A percentile compares a stretch with the other conserved stretches of the same genome.
Evolutionary conservation across 768 basidiomycete species (phyloP).

Genomic region (Suillus cothurnatus): DNA sequence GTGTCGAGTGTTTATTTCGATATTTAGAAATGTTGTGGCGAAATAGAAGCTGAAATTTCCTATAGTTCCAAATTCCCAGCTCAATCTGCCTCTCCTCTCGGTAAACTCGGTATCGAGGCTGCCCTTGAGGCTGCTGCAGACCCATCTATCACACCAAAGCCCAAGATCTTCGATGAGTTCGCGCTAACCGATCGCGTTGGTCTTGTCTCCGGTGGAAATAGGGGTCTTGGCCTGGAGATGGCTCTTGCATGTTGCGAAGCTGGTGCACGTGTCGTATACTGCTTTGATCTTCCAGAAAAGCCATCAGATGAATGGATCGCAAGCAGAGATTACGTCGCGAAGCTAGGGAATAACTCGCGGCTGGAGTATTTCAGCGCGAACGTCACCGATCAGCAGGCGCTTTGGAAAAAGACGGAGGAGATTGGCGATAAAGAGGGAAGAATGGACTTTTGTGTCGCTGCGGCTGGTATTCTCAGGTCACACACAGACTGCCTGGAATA

Average conservation of each 20-base stretch:
- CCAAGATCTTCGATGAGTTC: slow-evolving; percentile 64
- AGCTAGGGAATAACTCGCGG: slow-evolving; percentile 43
- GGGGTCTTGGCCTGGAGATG: slow-evolving; percentile 84
- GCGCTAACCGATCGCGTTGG: slow-evolving; percentile 57
- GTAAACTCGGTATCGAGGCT: slow-evolving; percentile 63
- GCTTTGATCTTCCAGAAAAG: slow-evolving; percentile 58
- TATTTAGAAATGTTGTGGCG: background rate
- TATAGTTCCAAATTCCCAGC: slow-evolving; percentile 20
- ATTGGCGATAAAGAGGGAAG: slow-evolving; percentile 69
- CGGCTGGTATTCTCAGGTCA: slow-evolving; percentile 69
- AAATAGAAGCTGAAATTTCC: background rate
- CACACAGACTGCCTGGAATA: slow-evolving; percentile 68
- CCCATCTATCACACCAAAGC: slow-evolving; percentile 33
- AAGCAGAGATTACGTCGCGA: slow-evolving; percentile 53
- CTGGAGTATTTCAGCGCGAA: slow-evolving; percentile 67
- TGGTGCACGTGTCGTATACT: slow-evolving; percentile 70
- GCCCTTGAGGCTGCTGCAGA: slow-evolving; percentile 49
- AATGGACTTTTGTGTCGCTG: slow-evolving; percentile 77
- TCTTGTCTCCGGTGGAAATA: slow-evolving; percentile 64
- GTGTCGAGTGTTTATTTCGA: background rate
- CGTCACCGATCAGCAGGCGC: slow-evolving; percentile 60
- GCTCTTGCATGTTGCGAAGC: slow-evolving; percentile 73
- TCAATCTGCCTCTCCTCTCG: slow-evolving; percentile 55
- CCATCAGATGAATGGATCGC: slow-evolving; percentile 61
- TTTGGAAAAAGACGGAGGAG: slow-evolving; percentile 59